Base-by-base conservation (phyloP, 1,139 yeast species). In the Eremothecium gossypii region DNA sequence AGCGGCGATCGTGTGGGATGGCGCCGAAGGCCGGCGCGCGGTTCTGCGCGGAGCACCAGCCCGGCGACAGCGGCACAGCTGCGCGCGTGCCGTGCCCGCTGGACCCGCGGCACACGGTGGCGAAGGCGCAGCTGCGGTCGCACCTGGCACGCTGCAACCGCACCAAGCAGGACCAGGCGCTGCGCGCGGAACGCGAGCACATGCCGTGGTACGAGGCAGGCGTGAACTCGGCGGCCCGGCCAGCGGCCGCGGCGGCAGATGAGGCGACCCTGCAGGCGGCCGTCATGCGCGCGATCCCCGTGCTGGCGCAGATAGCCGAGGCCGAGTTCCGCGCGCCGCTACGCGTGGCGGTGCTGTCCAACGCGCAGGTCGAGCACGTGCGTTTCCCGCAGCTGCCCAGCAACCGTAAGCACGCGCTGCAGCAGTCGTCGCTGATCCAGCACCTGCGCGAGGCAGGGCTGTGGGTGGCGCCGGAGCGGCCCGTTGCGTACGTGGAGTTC, bases 401-500 rank as follows among this genome's bases (percentile, higher is more conserved):
- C 28, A 77, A 78, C 56, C 76, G 72, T 48, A 86, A 85, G 54
- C 96, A 87, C 63, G 83, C 91, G 0, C 60, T 72, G 2, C 96
- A 87, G 58, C 96, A 87, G 57, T 73, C 89, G 0, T 83, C 94
- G 2, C 61, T 87, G 45, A 81, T 84, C 14, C 89, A 86, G 4
- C 83, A 83, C 47, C 61, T 87, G 57, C 68, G 73, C 28, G 57
- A 64, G 3, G 53, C 65, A 4, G 54, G 58, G 23, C 39, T 43
- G 39, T 37, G 42, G 39, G 10, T 14, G 31, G 31, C 29, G 13
- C 27, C 26, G 1, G 36, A 35, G 7, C 12, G 40, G 4, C 33
- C 4, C 8, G 30, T 44, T 33, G 65, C 72, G 40, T 75, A 79
- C 53, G 60, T 83, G 23, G 96, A 87, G 60, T 86, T 85, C 66